phyloP scores from a whole-genome alignment of 164 flowering plant species.

The Piper betle region DNA sequence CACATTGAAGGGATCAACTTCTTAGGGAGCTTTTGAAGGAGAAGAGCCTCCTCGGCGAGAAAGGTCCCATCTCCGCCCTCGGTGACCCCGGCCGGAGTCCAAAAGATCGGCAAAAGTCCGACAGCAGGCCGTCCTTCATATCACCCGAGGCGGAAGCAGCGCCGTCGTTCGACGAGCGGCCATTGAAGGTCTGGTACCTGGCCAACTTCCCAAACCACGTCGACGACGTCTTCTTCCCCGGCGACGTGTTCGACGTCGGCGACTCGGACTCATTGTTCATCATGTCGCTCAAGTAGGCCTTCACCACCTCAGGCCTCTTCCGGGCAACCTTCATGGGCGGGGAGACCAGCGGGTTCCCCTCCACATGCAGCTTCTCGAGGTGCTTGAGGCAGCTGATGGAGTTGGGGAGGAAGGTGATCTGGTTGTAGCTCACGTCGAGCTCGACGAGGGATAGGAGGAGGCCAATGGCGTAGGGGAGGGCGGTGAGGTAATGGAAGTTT shows the following conservation, averaged over 20 bases:
- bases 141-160: conserved; percentile 3
- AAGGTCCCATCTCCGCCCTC: conserved; percentile 25
- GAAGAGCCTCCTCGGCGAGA: conserved; percentile 63
- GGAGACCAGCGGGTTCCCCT: conserved; percentile 73
- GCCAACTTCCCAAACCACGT: conserved; percentile 53
- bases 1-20: not conserved
- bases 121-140: conserved; percentile 22
- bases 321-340: conserved; percentile 62
- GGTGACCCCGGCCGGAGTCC: conserved; percentile 37
- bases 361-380: conserved; percentile 53
- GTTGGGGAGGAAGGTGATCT: conserved; percentile 40
- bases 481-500: conserved; percentile 64
- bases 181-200: conserved; percentile 46
- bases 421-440: conserved; percentile 81
- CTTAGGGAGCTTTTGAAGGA: conserved; percentile 21
- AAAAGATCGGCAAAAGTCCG: conserved; percentile 38
- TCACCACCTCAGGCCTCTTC: conserved; percentile 41
- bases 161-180: conserved; percentile 11
- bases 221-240: not conserved
- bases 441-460: conserved; percentile 65
- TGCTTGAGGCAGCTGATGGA: conserved; percentile 63
- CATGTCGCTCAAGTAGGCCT: conserved; percentile 45
- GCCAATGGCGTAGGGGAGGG: conserved; percentile 73
- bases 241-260: conserved; percentile 17
- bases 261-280: conserved; percentile 28